Evolutionary conservation across 2,329 filamentous ascomycete species (phyloP), one percentile per base, ranked within the genome.

Genomic region (Fusarium continuum): DNA sequence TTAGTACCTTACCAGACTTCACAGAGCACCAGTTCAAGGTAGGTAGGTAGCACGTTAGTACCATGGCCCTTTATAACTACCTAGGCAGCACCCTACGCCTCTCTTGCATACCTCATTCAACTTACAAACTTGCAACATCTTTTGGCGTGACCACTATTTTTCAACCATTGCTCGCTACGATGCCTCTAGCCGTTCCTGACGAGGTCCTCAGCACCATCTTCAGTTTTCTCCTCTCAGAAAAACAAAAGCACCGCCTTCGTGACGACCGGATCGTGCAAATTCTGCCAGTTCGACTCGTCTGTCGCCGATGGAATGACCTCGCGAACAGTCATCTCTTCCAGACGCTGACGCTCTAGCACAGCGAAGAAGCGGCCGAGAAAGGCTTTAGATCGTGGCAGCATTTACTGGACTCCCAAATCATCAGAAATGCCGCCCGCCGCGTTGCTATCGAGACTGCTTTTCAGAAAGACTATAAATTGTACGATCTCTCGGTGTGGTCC

Each of bases 281-380:
- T 10, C 55, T 45, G 16, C 34, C 35, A 5, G 13, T 59, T 4
- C 55, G 64, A 8, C 58, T 63, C 1, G 57, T 65, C 0, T 60
- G 61, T 11, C 64, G 23, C 17, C 36, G 2, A 6, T 66, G 63
- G 61, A 63, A 60, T 19, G 13, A 8, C 2, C 14, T 63, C 1
- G 46, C 36, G 1, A 54, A 16, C 4, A 10, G 31, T 0, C 35
- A 56, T 1, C 47, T 55, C 11, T 65, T 63, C 16, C 54, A 26
- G 1, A 38, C 31, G 0, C 0, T 54, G 8, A 20, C 40, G 3
- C 48, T 65, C 0, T 28, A 26, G 13, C 52, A 56, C 0, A 48
- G 16, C 0, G 0, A 3, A 0, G 2, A 55, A 0, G 40, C 38
- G 2, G 2, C 35, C 0, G 1, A 6, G 4, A 2, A 20, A 1